Conservation (phyloP, 1,284 basidiomycete genomes). For the Chondrostereum purpureum region DNA sequence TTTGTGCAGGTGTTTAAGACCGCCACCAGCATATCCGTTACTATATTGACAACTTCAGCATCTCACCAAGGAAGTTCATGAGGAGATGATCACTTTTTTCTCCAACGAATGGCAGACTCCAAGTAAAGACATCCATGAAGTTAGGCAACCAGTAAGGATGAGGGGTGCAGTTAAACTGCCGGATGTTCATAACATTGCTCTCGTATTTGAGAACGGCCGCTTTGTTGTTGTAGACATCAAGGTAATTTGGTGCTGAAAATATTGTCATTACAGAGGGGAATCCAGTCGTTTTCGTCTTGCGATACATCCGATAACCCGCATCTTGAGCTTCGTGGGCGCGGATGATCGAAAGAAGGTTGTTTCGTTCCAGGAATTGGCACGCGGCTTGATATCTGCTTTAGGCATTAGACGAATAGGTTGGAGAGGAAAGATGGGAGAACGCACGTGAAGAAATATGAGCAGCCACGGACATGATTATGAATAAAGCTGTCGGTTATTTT, state of each 20-base stretch:
- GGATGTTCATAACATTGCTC: constrained; percentile 93
- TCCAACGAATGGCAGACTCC: constrained; percentile 87
- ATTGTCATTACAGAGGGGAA: constrained; percentile 96
- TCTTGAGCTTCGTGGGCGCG: constrained; percentile 95
- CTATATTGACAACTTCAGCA: constrained; percentile 29
- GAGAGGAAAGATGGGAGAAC: constrained; percentile 18
- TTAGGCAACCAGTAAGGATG: constrained; percentile 95
- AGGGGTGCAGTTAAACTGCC: constrained; percentile 93
- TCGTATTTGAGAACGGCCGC: constrained; percentile 96
- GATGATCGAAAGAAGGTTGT: constrained; percentile 92
- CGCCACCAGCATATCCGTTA: constrained; percentile 94
- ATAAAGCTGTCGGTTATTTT: constrained; percentile 83
- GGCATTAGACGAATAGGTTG: constrained; percentile 5
- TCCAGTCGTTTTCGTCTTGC: constrained; percentile 90
- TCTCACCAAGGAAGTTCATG: neutral
- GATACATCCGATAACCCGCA: constrained; percentile 96
- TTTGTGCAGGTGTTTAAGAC: constrained; percentile 92
- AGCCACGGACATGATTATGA: constrained; percentile 93
- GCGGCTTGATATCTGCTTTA: constrained; percentile 78
- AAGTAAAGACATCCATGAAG: constrained; percentile 93
- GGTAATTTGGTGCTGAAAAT: constrained; percentile 93
- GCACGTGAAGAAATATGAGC: constrained; percentile 92
- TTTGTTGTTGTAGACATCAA: constrained; percentile 96
- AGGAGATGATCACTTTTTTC: constrained; percentile 81
- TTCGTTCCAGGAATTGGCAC: constrained; percentile 90